A percentile compares a stretch with the other conserved stretches of the same genome.
phyloP scores from a whole-genome alignment of 2,329 filamentous ascomycete species.

The Drechslerella coelobrocha region DNA sequence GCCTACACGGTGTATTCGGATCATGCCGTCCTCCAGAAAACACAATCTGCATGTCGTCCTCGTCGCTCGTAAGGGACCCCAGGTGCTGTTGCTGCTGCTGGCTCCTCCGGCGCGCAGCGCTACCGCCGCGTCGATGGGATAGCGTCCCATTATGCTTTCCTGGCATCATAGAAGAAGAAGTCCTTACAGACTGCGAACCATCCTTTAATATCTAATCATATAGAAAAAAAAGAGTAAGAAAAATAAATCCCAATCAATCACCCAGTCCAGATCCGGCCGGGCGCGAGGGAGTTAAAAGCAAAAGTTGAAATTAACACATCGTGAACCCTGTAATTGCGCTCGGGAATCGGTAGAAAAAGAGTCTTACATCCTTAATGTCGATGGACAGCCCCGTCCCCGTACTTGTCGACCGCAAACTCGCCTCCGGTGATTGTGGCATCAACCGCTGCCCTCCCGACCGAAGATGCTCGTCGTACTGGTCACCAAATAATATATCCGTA shows the following conservation, averaged over 20 bases:
- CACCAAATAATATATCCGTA: conserved; percentile 46
- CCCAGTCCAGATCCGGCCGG: neutral
- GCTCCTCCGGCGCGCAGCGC: conserved; percentile 10
- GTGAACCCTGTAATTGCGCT: conserved; percentile 12
- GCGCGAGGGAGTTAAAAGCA: conserved; percentile 8
- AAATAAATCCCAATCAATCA: neutral
- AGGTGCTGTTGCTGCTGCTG: conserved; percentile 18
- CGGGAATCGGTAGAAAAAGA: conserved; percentile 18
- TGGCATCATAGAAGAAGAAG: conserved; percentile 25
- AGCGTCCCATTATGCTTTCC: conserved; percentile 23
- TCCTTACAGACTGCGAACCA: conserved; percentile 24
- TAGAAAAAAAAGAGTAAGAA: neutral
- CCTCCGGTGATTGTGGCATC: conserved; percentile 27
- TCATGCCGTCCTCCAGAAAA: conserved; percentile 31
- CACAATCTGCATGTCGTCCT: conserved; percentile 27
- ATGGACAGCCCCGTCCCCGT: conserved; percentile 15
- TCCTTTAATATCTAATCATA: conserved; percentile 27
- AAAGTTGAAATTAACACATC: conserved; percentile 31
- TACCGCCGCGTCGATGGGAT: conserved; percentile 6
- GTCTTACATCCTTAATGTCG: conserved; percentile 46
- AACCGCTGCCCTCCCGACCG: conserved; percentile 36
- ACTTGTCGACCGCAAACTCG: conserved; percentile 13
- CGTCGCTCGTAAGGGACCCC: conserved; percentile 29
- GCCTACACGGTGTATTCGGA: conserved; percentile 39
- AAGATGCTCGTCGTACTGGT: conserved; percentile 48